Evolutionary conservation across 495 filamentous ascomycete genomes (phyloP).

Genomic region (Xylaria flabelliformis): DNA sequence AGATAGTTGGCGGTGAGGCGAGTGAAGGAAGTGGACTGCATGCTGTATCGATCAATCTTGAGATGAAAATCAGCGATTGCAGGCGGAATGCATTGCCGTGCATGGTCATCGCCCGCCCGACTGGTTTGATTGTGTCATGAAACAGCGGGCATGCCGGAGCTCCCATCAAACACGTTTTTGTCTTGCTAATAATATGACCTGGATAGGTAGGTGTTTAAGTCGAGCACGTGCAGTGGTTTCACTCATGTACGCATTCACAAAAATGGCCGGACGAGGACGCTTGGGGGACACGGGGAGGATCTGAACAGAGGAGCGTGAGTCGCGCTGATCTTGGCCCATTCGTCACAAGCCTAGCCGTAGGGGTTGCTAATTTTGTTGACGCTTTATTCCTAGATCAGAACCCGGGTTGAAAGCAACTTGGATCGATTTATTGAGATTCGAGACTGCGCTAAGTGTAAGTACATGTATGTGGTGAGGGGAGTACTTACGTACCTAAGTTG

Average conservation of each 20-base stretch:
- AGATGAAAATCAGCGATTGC: not conserved
- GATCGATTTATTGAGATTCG: slow-evolving; percentile 8
- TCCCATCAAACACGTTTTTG: slow-evolving; percentile 14
- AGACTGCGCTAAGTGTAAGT: not conserved
- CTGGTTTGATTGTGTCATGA: not conserved
- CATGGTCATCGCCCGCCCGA: not conserved
- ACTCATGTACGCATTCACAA: not conserved
- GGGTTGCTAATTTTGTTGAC: slow-evolving; percentile 21
- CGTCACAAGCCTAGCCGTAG: not conserved
- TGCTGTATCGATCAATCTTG: not conserved
- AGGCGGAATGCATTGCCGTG: not conserved
- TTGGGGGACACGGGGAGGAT: not conserved
- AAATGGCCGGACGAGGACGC: too few species aligned
- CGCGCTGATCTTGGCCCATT: slow-evolving; percentile 10
- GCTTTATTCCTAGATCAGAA: slow-evolving; percentile 13
- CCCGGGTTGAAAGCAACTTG: not conserved
- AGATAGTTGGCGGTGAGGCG: not conserved
- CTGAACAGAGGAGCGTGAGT: slow-evolving; percentile 1
- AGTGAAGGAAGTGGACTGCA: not conserved
- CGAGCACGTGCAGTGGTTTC: slow-evolving; percentile 18
- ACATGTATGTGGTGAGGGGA: not conserved
- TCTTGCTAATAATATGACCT: not conserved
- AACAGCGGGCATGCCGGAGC: not conserved
- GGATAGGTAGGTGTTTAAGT: slow-evolving; percentile 4
- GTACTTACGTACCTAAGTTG: not conserved